A percentile compares a stretch with the other conserved stretches of the same genome.
Evolutionary conservation across 192 early-diverging fungal genomes (phyloP).

Genomic region (Entophlyctis helioformis): DNA sequence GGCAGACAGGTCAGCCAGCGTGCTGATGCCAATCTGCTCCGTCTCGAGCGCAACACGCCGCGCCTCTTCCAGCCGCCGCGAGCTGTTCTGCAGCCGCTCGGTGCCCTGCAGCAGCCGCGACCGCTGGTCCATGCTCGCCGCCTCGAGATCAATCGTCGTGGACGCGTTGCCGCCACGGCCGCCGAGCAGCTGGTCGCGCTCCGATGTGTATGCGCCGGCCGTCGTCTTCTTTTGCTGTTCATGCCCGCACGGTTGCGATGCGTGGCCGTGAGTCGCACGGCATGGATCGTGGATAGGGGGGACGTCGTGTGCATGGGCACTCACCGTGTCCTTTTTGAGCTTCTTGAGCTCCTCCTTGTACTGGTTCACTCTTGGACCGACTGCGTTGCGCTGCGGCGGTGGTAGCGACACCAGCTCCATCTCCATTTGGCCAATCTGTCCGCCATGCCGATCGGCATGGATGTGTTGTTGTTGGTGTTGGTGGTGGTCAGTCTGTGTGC

Average conservation of each 20-base stretch:
- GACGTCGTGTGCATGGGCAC: neutral
- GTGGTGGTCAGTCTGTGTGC: no score
- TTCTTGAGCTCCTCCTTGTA: conserved; percentile 75
- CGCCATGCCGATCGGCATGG: neutral
- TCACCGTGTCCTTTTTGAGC: conserved; percentile 65
- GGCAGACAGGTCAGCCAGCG: conserved; percentile 65
- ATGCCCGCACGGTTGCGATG: no score
- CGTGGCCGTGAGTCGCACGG: no score
- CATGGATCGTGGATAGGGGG: no score
- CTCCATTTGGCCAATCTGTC: conserved; percentile 81
- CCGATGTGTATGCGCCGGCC: conserved; percentile 12
- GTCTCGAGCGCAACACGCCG: conserved; percentile 86
- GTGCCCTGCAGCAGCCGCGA: conserved; percentile 69
- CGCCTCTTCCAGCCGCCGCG: conserved; percentile 71
- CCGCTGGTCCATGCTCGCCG: conserved; percentile 62
- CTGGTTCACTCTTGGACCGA: conserved; percentile 52
- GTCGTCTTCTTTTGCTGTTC: neutral
- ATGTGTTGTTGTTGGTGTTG: no score
- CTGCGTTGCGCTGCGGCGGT: conserved; percentile 43
- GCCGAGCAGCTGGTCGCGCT: conserved; percentile 34
- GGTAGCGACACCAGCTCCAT: conserved; percentile 75
- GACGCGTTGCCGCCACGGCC: conserved; percentile 5
- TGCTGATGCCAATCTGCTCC: conserved; percentile 70
- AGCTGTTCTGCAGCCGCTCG: conserved; percentile 69
- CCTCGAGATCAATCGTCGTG: conserved; percentile 26